Evolutionary conservation across 2,329 filamentous ascomycete genomes (phyloP), one percentile per base, ranked within the genome.

Genomic region (Cladosporium sp.): DNA sequence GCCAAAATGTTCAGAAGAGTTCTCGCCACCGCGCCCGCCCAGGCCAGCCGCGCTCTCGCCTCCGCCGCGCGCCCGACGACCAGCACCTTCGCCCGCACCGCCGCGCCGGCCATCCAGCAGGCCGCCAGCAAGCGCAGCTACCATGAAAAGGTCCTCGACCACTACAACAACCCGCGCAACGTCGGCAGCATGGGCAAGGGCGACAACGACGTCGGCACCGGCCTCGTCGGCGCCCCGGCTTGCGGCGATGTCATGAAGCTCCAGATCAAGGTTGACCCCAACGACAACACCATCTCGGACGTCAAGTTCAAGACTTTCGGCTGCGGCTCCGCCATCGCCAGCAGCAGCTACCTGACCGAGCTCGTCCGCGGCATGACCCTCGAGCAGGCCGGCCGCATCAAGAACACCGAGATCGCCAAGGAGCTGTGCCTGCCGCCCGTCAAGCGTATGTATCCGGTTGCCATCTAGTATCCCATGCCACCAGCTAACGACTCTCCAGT

Each of bases 301-400:
- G 91, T 95, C 69, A 93, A 95, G 74, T 96, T 96, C 82, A 96
- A 96, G 84, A 96, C 91, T 0, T 96, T 96, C 68, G 91, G 91
- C 48, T 96, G 91, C 70, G 91, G 91, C 52, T 90, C 85, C 31
- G 93, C 93, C 59, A 98, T 98, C 72, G 93, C 93, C 41, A 92
- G 87, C 59, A 95, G 87, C 55, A 93, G 87, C 67, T 98, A 98
- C 70, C 74, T 98, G 64, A 98, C 93, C 8, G 90, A 95, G 73
- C 77, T 98, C 55, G 91, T 98, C 58, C 83, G 89, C 59, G 93
- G 93, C 56, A 98, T 97, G 92, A 95, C 86, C 11, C 74, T 98
- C 60, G 93, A 98, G 64, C 89, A 98, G 70, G 93, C 95, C 33
- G 84, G 85, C 51, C 86, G 87, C 74, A 88, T 98, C 64, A 86